Conservation (phyloP, 2,329 filamentous ascomycete species). For the Daldinia sp. region DNA sequence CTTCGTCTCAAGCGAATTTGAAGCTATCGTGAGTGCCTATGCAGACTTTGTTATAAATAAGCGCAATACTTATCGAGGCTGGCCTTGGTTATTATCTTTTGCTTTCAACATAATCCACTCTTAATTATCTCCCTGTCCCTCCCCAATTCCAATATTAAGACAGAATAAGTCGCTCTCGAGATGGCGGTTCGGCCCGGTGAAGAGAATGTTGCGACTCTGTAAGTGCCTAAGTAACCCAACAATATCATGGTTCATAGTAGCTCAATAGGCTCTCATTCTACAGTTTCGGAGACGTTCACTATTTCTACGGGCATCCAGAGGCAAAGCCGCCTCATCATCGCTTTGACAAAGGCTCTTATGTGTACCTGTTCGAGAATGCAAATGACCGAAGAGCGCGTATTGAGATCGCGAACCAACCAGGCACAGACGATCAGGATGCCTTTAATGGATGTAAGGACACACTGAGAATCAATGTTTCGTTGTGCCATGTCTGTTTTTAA, state of each 20-base stretch:
- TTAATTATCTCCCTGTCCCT: conserved; percentile 1
- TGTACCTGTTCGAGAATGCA: conserved; percentile 83
- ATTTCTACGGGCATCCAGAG: conserved; percentile 78
- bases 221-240: conserved; percentile 45
- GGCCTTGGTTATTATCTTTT: conserved; percentile 5
- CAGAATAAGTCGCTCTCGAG: conserved; percentile 26
- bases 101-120: conserved; percentile 11
- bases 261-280: conserved; percentile 6
- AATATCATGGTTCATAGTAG: conserved; percentile 8
- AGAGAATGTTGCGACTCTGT: conserved; percentile 63
- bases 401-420: conserved; percentile 81
- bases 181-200: conserved; percentile 62
- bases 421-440: conserved; percentile 81
- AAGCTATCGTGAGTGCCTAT: conserved; percentile 28
- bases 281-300: conserved; percentile 83
- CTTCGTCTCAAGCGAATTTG: conserved; percentile 35
- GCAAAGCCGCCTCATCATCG: conserved; percentile 80
- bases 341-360: conserved; percentile 83
- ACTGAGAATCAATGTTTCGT: background rate
- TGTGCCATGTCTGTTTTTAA: background rate
- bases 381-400: conserved; percentile 75
- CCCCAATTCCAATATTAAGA: conserved; percentile 5
- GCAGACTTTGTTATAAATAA: background rate
- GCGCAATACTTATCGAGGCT: background rate
- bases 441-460: conserved; percentile 77